These are phyloP conservation scores for Porphyra umbilicalis DNA, from an alignment of 31 red algal species.

Conservation along the genomic window DNA sequence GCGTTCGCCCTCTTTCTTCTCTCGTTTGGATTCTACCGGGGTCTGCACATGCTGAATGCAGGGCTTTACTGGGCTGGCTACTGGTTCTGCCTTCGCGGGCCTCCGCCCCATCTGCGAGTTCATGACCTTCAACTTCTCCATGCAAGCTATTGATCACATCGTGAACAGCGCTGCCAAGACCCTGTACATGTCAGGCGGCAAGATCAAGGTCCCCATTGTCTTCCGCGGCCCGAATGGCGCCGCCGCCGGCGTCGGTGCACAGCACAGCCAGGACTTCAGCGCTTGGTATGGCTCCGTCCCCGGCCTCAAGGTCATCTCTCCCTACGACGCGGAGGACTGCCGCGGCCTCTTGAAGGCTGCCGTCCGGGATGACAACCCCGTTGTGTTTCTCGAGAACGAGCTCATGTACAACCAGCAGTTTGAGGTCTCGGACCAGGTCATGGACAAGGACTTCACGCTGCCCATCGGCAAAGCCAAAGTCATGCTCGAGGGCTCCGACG, in stretches of 20 bases:
- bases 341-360: slow-evolving; percentile 86
- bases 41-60: no score
- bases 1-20: no score
- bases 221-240: slow-evolving; percentile 95
- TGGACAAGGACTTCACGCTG: slow-evolving; percentile 83
- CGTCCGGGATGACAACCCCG: slow-evolving; percentile 90
- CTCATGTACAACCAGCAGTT: slow-evolving; percentile 93
- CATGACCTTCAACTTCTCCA: slow-evolving; percentile 99
- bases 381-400: slow-evolving; percentile 89
- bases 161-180: slow-evolving; percentile 98
- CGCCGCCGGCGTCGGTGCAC: slow-evolving; percentile 80
- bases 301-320: slow-evolving; percentile 93
- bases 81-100: slow-evolving; percentile 82
- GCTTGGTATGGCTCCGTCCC: slow-evolving; percentile 89
- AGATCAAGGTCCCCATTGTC: slow-evolving; percentile 94
- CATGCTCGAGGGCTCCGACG: slow-evolving; percentile 82
- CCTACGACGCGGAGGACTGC: slow-evolving; percentile 85
- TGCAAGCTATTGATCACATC: slow-evolving; percentile 98
- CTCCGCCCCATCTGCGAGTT: slow-evolving; percentile 93
- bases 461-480: slow-evolving; percentile 94
- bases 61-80: slow-evolving; percentile 91
- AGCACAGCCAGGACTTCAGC: slow-evolving; percentile 94
- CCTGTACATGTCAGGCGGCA: slow-evolving; percentile 95
- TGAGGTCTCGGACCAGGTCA: slow-evolving; percentile 53
- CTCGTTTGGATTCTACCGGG: no score